These are phyloP conservation scores for Chlamydomonas urium DNA, from an alignment of 139 green algal genomes.

Conservation along the genomic window DNA sequence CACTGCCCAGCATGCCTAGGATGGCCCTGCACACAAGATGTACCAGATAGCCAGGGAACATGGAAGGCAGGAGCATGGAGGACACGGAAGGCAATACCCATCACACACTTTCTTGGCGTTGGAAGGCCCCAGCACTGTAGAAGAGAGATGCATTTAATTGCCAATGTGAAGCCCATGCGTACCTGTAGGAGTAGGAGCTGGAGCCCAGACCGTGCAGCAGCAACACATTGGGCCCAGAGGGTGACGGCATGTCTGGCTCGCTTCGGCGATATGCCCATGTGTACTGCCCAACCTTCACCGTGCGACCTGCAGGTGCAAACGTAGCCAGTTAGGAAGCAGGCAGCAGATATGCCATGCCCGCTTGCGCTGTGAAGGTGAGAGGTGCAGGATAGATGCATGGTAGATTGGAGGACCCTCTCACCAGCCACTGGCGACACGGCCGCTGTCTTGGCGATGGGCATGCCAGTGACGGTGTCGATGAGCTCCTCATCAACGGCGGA, in stretches of 20 bases:
- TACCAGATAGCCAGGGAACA: neutral
- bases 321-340: neutral
- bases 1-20: slow-evolving; percentile 51
- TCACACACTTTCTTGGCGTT: neutral
- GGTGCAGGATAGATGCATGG: neutral
- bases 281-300: neutral
- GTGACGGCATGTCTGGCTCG: slow-evolving; percentile 16
- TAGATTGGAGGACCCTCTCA: neutral
- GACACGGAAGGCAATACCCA: neutral
- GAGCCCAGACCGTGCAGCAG: slow-evolving; percentile 69
- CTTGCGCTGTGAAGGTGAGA: neutral
- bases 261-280: slow-evolving; percentile 58
- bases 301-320: neutral
- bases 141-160: neutral
- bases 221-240: slow-evolving; percentile 36
- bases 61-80: neutral
- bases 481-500: neutral
- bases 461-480: slow-evolving; percentile 10
- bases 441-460: slow-evolving; percentile 7
- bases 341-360: neutral
- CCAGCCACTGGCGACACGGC: neutral
- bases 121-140: no score
- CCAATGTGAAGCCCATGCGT: neutral
- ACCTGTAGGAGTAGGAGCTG: slow-evolving; percentile 60
- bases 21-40: slow-evolving; percentile 34